phyloP scores from a whole-genome alignment of 441 rosid species.

The Viola pubescens region DNA sequence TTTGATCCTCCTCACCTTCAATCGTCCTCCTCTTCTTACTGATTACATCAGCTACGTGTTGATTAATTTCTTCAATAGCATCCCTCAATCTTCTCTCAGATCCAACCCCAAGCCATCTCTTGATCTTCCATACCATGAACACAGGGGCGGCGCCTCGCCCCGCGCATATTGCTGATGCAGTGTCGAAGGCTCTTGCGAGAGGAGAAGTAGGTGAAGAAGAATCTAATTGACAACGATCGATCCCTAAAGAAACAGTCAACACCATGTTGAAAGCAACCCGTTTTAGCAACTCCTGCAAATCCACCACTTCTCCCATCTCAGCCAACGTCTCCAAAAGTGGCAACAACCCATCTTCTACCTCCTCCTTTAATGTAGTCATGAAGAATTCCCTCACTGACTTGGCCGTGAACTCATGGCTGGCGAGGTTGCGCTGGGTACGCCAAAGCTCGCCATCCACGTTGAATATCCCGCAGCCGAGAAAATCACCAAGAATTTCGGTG shows the following conservation, averaged over 20 bases:
- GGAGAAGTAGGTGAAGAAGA: conserved; percentile 18
- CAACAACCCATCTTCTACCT: conserved; percentile 20
- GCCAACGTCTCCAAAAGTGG: conserved; percentile 25
- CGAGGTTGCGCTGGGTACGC: conserved; percentile 29
- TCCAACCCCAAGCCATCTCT: conserved; percentile 51
- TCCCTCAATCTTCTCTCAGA: conserved; percentile 51
- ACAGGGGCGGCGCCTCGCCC: conserved; percentile 57
- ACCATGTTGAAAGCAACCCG: conserved; percentile 24
- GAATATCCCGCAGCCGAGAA: conserved; percentile 56
- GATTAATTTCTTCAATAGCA: conserved; percentile 45
- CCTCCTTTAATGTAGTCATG: conserved; percentile 13
- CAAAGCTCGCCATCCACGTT: conserved; percentile 33
- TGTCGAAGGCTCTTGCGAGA: conserved; percentile 49
- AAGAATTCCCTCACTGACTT: conserved; percentile 16
- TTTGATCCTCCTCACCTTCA: background rate
- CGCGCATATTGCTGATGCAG: conserved; percentile 55
- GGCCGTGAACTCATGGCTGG: conserved; percentile 22
- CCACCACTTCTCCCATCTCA: conserved; percentile 12
- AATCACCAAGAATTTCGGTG: conserved; percentile 36
- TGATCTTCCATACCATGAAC: conserved; percentile 59
- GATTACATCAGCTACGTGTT: conserved; percentile 35
- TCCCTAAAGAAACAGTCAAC: conserved; percentile 20
- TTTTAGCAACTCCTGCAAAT: conserved; percentile 26
- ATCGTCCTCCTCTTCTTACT: conserved; percentile 27
- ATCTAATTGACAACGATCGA: conserved; percentile 17